Percentiles rank a stretch among this genome's conserved stretches.
These are phyloP conservation scores for Talaromyces amestolkiae DNA, from an alignment of 2,329 filamentous ascomycete genomes.

Conservation along the genomic window DNA sequence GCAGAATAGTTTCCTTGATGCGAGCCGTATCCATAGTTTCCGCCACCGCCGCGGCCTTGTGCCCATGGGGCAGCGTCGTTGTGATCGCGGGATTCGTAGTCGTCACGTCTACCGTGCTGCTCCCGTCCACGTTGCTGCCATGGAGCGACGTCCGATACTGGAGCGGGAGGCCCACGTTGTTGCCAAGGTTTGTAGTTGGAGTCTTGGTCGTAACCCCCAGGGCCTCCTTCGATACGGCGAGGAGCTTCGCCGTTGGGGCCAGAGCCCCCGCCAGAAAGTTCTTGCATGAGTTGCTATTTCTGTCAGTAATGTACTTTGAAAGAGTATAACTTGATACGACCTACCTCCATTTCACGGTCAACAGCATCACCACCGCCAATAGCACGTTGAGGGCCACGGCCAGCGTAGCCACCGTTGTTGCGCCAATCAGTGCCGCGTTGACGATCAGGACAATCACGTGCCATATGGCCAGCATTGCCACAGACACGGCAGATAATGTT, in stretches of 20 bases:
- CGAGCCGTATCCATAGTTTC: slow-evolving; percentile 43
- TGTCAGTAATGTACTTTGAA: slow-evolving; percentile 44
- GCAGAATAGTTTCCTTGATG: slow-evolving; percentile 40
- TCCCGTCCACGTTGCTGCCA: slow-evolving; percentile 64
- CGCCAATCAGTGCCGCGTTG: slow-evolving; percentile 90
- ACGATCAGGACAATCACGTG: slow-evolving; percentile 92
- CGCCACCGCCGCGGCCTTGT: slow-evolving; percentile 45
- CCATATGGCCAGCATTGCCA: slow-evolving; percentile 97
- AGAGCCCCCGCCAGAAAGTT: slow-evolving; percentile 77
- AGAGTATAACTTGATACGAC: slow-evolving; percentile 31
- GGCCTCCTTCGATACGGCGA: slow-evolving; percentile 82
- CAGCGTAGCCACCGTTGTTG: slow-evolving; percentile 60
- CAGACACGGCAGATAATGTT: slow-evolving; percentile 99
- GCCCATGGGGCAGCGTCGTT: slow-evolving; percentile 39
- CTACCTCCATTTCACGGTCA: slow-evolving; percentile 91
- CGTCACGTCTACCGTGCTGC: slow-evolving; percentile 46
- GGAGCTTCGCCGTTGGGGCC: slow-evolving; percentile 59
- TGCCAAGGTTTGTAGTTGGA: slow-evolving; percentile 79
- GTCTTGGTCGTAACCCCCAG: slow-evolving; percentile 59
- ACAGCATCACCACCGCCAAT: slow-evolving; percentile 78
- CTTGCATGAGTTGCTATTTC: slow-evolving; percentile 87
- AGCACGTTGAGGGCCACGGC: slow-evolving; percentile 55
- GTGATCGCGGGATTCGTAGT: slow-evolving; percentile 47
- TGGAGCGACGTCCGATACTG: slow-evolving; percentile 69
- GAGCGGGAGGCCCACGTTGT: slow-evolving; percentile 64